Conservation (phyloP, 441 rosid species). For the Manihot esculenta region DNA sequence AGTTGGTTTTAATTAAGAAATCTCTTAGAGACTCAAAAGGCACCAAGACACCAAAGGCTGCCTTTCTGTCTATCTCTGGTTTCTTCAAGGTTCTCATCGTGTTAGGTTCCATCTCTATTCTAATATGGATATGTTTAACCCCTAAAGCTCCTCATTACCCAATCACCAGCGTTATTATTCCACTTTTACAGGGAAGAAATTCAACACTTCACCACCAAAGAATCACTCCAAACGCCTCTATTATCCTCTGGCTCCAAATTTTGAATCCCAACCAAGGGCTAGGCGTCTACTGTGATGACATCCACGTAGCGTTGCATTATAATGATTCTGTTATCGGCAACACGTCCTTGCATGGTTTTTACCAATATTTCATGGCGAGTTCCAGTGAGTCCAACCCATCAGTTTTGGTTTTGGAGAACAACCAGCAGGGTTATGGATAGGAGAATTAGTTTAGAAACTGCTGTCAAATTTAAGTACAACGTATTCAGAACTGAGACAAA, state of each 20-base stretch:
- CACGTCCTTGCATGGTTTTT: slow-evolving; percentile 23
- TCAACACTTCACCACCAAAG: neutral
- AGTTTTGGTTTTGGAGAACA: neutral
- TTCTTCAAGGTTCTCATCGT: slow-evolving; percentile 12
- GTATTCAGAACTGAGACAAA: slow-evolving; percentile 17
- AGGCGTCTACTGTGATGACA: slow-evolving; percentile 12
- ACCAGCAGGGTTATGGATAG: neutral
- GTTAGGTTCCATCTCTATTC: neutral
- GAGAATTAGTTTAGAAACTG: slow-evolving; percentile 15
- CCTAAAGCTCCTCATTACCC: slow-evolving; percentile 23
- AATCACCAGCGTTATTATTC: slow-evolving; percentile 9
- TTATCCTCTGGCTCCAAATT: slow-evolving; percentile 10
- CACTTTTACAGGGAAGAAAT: neutral
- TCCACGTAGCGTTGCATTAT: slow-evolving; percentile 10
- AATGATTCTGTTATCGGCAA: slow-evolving; percentile 6
- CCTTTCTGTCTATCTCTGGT: neutral
- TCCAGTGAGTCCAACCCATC: neutral
- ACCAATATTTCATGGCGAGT: slow-evolving; percentile 10
- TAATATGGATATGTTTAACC: slow-evolving; percentile 15
- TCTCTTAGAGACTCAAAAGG: too few species aligned
- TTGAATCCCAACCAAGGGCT: slow-evolving; percentile 27
- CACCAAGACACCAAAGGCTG: neutral
- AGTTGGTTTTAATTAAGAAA: neutral
- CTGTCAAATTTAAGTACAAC: slow-evolving; percentile 16
- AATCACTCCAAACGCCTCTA: neutral